Evolutionary conservation across 1,139 yeast species (phyloP).

Genomic region (Blastobotrys petasosporus): DNA sequence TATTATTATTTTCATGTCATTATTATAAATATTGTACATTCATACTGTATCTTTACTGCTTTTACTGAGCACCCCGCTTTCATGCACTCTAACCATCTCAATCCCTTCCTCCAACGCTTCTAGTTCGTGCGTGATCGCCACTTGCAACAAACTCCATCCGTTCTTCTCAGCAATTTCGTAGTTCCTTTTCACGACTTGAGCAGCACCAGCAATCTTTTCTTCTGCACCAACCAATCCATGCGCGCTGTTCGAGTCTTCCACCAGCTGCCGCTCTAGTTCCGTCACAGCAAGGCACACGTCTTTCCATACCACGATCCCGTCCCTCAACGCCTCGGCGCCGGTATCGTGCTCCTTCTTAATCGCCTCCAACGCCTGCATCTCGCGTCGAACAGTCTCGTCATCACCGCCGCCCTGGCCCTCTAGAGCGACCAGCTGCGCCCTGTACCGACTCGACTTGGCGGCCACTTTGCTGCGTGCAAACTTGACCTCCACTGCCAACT

Average conservation of each 20-base stretch:
- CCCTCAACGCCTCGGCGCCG: conserved; percentile 19
- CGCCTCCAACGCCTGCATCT: conserved; percentile 20
- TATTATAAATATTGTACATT: background rate
- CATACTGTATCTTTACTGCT: background rate
- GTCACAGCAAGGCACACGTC: conserved; percentile 22
- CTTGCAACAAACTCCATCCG: conserved; percentile 26
- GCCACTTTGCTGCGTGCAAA: conserved; percentile 14
- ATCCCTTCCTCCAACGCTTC: conserved; percentile 25
- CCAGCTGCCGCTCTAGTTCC: conserved; percentile 18
- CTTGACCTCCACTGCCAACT: too few relatives aligned
- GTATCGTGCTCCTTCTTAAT: background rate
- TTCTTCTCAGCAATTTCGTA: conserved; percentile 18
- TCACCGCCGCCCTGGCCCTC: conserved; percentile 1
- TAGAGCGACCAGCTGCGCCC: conserved; percentile 12
- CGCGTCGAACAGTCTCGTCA: conserved; percentile 16
- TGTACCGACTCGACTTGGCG: conserved; percentile 16
- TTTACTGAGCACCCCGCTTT: background rate
- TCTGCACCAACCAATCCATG: background rate
- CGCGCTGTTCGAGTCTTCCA: conserved; percentile 12
- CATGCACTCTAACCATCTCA: conserved; percentile 1
- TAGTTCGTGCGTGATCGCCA: conserved; percentile 31
- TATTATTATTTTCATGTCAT: background rate
- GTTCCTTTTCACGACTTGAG: conserved; percentile 13
- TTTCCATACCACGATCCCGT: conserved; percentile 28
- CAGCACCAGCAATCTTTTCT: conserved; percentile 13